Evolutionary conservation across 208 protist genomes (phyloP), one percentile per base, ranked within the genome.

Genomic region (Wallacemonas rigidus): DNA sequence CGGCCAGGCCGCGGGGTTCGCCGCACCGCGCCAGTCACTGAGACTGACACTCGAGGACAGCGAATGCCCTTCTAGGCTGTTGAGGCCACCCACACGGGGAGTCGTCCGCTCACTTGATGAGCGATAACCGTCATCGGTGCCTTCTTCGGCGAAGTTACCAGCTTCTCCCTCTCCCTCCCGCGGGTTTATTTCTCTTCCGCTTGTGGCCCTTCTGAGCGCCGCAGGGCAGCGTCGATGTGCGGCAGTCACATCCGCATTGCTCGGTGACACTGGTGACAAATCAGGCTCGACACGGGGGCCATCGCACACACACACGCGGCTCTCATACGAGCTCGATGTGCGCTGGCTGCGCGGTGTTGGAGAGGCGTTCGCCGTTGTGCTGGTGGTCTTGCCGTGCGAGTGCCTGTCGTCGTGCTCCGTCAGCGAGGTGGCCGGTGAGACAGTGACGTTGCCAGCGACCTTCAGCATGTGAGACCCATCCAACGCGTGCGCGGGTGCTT

Each of bases 61-160:
- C 39, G 36, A 43, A 8, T 48, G 43, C 9, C 12, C 64, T 11
- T 17, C 36, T 38, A 70, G 8, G 47, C 43, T 50, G 64, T 50
- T 38, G 6, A 12, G 6, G 15, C 5, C 51, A 1, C 5, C 15
- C 39, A 58, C 1, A 56, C 45, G 61, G 15, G 67, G 71, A 5
- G 26, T 62, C 0, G 79, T 75, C 17, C 57, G 53, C 64, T 85
- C 80, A n/a, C 44, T 76, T 35, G 71, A 82, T 50, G 69, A 80
- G 35, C 69, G 67, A 65, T 86, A 82, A 1, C 76, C 81, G 35
- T 86, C 81, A 58, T 78, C 80, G 5, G 69, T 76, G 51, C 56
- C 55, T n/a, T 51, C 36, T 8, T 62, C 53, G 26, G 6, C n/a
- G 26, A 7, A 8, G 6, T 36, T 1, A 14, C 26, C 26, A 26